Base-by-base conservation (phyloP, 768 basidiomycete genomes). In the Lepiota venenata region DNA sequence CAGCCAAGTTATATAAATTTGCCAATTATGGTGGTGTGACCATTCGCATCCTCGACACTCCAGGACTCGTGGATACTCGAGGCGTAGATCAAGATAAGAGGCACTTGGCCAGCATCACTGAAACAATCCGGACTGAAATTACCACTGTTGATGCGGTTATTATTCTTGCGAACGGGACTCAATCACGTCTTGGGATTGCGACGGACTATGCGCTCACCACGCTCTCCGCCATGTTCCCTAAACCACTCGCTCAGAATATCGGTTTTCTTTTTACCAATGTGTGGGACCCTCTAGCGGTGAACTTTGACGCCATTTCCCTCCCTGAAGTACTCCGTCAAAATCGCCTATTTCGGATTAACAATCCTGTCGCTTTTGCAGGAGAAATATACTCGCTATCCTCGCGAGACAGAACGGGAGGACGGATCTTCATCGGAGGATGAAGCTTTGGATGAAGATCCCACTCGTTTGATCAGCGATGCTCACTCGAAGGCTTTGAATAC, bases 111-210 rank as follows among this genome's bases (percentile, higher is more conserved):
- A 55, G 57, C 29, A 67, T 69, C 44, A 65, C 67, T 1, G 57
- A 56, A 1, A 57, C 58, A 18, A 66, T 69, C 39, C 43, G 46
- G 36, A 51, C 56, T 15, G 49, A 62, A 25, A 45, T 65, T 48
- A 39, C 37, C 2, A 50, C 50, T n/a, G 52, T 68, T 49, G 45
- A 66, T 25, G 67, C 62, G 20, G 63, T 69, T 20, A 50, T 67
- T 56, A 64, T 69, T 43, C 60, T 69, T 21, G 67, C 65, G 10
- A 67, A 67, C 39, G 67, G 67, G 11, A 65, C 67, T 6, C 18
- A 52, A 5, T 46, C 57, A 14, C 64, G 65, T 20, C 50, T 69
- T 16, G 51, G 49, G n/a, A 60, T 63, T 18, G 56, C 51, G 15
- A 67, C 66, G 2, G 62, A 64, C 37, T 66, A 68, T 39, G 60